Evolutionary conservation across 768 basidiomycete genomes (phyloP).

Genomic region (Suillus decipiens): DNA sequence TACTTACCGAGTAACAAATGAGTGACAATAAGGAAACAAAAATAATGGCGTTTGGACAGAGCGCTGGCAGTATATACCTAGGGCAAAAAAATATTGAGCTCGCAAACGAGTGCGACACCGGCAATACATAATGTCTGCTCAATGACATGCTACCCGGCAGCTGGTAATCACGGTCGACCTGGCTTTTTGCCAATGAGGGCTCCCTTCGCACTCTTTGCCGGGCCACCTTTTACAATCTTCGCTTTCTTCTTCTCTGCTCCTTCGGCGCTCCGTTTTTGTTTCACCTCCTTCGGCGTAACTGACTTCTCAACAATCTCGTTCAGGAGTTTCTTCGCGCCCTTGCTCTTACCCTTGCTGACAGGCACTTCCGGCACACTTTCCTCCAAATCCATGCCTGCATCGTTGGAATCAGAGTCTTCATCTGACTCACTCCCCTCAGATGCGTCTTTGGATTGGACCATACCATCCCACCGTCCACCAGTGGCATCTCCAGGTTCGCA

Average conservation of each 20-base stretch:
- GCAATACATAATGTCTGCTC: background rate
- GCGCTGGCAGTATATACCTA: background rate
- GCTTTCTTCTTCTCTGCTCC: slow-evolving; percentile 63
- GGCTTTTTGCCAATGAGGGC: slow-evolving; percentile 55
- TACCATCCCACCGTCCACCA: slow-evolving; percentile 33
- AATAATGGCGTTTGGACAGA: background rate
- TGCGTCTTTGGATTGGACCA: slow-evolving; percentile 19
- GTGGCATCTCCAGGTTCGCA: slow-evolving; percentile 61
- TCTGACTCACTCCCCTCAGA: slow-evolving; percentile 7
- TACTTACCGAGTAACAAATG: background rate
- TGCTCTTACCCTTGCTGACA: slow-evolving; percentile 1
- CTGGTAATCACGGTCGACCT: slow-evolving; percentile 30
- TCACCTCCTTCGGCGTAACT: slow-evolving; percentile 47
- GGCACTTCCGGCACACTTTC: background rate
- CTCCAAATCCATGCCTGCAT: background rate
- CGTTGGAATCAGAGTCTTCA: slow-evolving; percentile 2
- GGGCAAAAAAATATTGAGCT: background rate
- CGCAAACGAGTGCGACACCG: background rate
- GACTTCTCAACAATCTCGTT: slow-evolving; percentile 30
- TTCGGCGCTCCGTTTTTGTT: slow-evolving; percentile 49
- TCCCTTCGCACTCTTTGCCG: slow-evolving; percentile 55
- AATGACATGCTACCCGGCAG: background rate
- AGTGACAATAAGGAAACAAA: background rate
- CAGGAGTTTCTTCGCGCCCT: slow-evolving; percentile 13
- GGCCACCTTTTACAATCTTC: slow-evolving; percentile 36